These are phyloP conservation scores for Eutypella sp. DNA, from an alignment of 2,329 filamentous ascomycete species.

Conservation along the genomic window DNA sequence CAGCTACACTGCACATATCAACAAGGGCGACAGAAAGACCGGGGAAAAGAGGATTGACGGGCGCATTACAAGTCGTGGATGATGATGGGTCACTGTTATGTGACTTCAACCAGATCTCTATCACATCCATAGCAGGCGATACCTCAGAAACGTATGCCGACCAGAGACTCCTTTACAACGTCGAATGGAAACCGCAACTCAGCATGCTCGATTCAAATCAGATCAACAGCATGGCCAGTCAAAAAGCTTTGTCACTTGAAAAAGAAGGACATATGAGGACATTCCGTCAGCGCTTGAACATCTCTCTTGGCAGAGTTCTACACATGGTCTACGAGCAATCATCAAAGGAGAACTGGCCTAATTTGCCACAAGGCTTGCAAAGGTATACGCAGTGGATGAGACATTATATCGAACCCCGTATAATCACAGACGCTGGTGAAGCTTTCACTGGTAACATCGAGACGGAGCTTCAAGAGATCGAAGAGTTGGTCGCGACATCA, in stretches of 20 bases:
- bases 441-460: slow-evolving; percentile 16
- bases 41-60: neutral
- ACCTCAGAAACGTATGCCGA: slow-evolving; percentile 1
- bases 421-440: neutral
- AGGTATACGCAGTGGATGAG: neutral
- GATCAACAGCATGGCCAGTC: slow-evolving; percentile 7
- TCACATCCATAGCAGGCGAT: slow-evolving; percentile 19
- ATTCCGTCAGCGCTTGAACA: neutral
- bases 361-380: neutral
- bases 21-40: neutral
- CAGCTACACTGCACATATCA: neutral
- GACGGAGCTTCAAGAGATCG: slow-evolving; percentile 19
- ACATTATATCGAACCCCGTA: neutral
- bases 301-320: neutral
- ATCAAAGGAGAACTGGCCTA: neutral
- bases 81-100: slow-evolving; percentile 26
- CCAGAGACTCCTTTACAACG: slow-evolving; percentile 27
- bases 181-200: slow-evolving; percentile 35
- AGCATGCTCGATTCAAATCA: slow-evolving; percentile 27
- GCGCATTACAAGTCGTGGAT: slow-evolving; percentile 8
- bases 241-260: neutral
- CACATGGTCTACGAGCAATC: neutral
- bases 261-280: slow-evolving; percentile 15
- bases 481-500: slow-evolving; percentile 21
- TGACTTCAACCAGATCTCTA: slow-evolving; percentile 19